Percentiles rank a stretch among this genome's conserved stretches.
These are phyloP conservation scores for Penicillium olsonii DNA, from an alignment of 2,329 filamentous ascomycete species.

Conservation along the genomic window DNA sequence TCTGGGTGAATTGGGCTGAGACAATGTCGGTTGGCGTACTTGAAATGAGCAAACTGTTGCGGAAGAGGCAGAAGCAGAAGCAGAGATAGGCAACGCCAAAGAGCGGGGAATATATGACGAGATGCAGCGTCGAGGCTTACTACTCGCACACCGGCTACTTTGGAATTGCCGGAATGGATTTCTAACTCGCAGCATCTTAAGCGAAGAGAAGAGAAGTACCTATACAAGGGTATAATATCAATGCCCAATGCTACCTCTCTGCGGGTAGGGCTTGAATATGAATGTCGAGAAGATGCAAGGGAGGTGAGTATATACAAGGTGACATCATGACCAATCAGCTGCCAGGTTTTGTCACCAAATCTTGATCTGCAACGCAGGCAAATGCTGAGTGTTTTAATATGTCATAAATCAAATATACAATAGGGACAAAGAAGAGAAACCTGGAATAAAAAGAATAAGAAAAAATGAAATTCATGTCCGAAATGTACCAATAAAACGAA, in stretches of 20 bases:
- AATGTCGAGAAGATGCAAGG: too few relatives aligned
- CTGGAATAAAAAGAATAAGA: background rate
- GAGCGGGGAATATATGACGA: conserved; percentile 10
- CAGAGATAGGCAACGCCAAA: background rate
- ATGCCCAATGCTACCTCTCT: too few relatives aligned
- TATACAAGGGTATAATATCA: too few relatives aligned
- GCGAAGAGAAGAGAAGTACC: background rate
- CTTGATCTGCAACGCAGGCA: conserved; percentile 4
- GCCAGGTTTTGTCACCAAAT: conserved; percentile 15
- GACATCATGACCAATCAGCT: conserved; percentile 26
- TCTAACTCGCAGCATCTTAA: background rate
- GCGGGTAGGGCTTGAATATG: too few relatives aligned
- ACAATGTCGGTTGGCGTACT: background rate
- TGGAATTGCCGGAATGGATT: background rate
- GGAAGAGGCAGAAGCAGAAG: background rate
- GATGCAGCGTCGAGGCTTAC: background rate
- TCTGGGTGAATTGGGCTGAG: background rate
- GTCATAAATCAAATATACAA: too few relatives aligned
- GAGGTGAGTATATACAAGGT: conserved; percentile 1
- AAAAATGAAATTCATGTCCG: background rate
- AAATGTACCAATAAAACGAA: background rate
- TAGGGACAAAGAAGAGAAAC: background rate
- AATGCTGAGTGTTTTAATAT: background rate
- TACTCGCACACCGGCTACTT: background rate
- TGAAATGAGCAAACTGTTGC: background rate